phyloP scores from a whole-genome alignment of 805 yeast species.

The Wickerhamomyces ciferrii region DNA sequence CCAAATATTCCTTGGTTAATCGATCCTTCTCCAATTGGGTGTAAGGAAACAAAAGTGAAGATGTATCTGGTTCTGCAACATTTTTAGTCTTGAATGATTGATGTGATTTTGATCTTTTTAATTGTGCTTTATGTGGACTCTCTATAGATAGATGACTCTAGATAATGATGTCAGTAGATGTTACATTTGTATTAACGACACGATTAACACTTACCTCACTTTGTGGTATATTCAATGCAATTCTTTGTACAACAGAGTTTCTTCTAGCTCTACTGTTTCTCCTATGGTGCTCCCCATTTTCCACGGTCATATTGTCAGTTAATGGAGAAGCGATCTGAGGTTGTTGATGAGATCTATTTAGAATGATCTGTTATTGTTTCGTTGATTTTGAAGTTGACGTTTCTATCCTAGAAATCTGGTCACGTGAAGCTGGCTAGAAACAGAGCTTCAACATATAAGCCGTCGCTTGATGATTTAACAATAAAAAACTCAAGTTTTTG shows the following conservation, averaged over 20 bases:
- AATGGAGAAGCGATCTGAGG: background rate
- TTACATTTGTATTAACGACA: background rate
- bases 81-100: background rate
- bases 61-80: constrained; percentile 7
- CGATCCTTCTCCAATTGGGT: constrained; percentile 28
- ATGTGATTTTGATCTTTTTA: constrained; percentile 13
- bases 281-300: constrained; percentile 2
- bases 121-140: constrained; percentile 1
- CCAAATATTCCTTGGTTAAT: constrained; percentile 30
- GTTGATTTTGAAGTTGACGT: background rate
- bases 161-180: background rate
- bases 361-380: background rate
- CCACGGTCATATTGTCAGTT: constrained; percentile 12
- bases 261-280: constrained; percentile 39
- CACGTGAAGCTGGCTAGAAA: background rate
- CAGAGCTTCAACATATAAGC: background rate
- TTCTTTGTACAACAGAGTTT: constrained; percentile 56
- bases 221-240: constrained; percentile 50
- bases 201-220: constrained; percentile 22
- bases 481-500: too few species aligned
- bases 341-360: background rate
- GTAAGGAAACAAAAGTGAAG: constrained; percentile 18
- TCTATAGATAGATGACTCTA: constrained; percentile 2
- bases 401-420: too few species aligned
- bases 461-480: background rate